Base-by-base conservation (phyloP, 345 rosid genomes). In the Reutealis trisperma region DNA sequence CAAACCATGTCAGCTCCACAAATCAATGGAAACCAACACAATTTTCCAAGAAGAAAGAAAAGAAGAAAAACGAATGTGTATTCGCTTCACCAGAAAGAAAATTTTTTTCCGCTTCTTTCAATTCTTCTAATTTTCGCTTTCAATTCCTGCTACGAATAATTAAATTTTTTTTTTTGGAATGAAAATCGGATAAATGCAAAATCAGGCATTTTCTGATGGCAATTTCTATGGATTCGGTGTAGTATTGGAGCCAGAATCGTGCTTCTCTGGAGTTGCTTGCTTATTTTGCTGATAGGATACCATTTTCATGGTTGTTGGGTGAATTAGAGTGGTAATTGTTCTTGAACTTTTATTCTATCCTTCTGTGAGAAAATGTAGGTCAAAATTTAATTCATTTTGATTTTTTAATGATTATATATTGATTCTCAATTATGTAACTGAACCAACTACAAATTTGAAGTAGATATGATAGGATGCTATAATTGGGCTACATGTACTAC, bases 321-420 rank as follows among this genome's bases (percentile, higher is more conserved):
- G 55, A 47, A 49, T 69, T 45, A 69, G 6, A 69, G 15, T 69
- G 72, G 72, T 69, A 51, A 14, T 32, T 60, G 24, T 12, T 72
- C 22, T 52, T 70, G 21, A n/a, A n/a, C 22, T 72, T 54, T 37
- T 2, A 30, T 41, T 12, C 0, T 25, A 11, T 37, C 6, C 37
- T 9, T 66, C 42, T 13, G 15, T 42, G 70, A 25, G 8, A 34
- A 21, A 42, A 37, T 42, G 70, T 66, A 11, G 16, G 8, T 8
- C 51, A 45, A 42, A 66, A 18, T 67, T 67, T 9, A 44, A 45
- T 15, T 21, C 2, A n/a, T 2, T n/a, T 51, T 51, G 14, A 4
- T 12, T 51, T 7, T 47, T 10, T 47, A 0, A 7, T 47, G 51
- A 47, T 8, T 47, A 47, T 47, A 47, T 7, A 8, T 47, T 8